Percentiles rank a stretch among this genome's conserved stretches.
Evolutionary conservation across 2,329 filamentous ascomycete species (phyloP).

Genomic region (Nemania sp.): DNA sequence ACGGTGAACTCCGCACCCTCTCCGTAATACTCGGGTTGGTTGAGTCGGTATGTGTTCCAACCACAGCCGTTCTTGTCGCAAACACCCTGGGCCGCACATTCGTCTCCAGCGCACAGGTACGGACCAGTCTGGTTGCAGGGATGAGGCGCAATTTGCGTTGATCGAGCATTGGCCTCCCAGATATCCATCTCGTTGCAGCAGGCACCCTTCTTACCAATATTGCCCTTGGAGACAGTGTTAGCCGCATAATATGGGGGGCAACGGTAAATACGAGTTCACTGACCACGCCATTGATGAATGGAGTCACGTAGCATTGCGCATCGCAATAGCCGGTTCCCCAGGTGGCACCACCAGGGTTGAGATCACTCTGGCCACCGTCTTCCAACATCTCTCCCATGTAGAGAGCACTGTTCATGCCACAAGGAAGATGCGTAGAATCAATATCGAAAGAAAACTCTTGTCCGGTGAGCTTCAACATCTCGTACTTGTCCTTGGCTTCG

Average conservation of each 20-base stretch:
- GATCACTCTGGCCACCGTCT: constrained; percentile 57
- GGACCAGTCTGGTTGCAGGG: constrained; percentile 42
- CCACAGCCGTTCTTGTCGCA: constrained; percentile 45
- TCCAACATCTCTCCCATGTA: constrained; percentile 65
- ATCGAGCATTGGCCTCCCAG: constrained; percentile 45
- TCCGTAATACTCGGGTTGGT: constrained; percentile 42
- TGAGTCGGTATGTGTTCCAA: constrained; percentile 44
- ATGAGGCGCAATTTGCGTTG: constrained; percentile 44
- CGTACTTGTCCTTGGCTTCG: constrained; percentile 57
- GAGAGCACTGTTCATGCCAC: constrained; percentile 66
- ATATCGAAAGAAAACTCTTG: constrained; percentile 68
- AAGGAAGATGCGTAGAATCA: constrained; percentile 64
- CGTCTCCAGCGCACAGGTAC: constrained; percentile 40
- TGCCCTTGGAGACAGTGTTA: constrained; percentile 36
- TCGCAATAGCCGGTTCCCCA: constrained; percentile 47
- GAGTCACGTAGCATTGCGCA: constrained; percentile 44
- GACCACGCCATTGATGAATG: constrained; percentile 46
- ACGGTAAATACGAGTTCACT: constrained; percentile 19
- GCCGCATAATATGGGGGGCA: not conserved
- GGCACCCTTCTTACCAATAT: constrained; percentile 41
- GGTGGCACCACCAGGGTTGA: constrained; percentile 44
- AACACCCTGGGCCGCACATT: constrained; percentile 39
- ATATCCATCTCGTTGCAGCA: constrained; percentile 48
- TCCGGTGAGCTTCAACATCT: constrained; percentile 63
- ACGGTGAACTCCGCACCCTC: constrained; percentile 38